Conservation (phyloP, 176 grass and related monocot genomes). For the Panicum miliaceum region DNA sequence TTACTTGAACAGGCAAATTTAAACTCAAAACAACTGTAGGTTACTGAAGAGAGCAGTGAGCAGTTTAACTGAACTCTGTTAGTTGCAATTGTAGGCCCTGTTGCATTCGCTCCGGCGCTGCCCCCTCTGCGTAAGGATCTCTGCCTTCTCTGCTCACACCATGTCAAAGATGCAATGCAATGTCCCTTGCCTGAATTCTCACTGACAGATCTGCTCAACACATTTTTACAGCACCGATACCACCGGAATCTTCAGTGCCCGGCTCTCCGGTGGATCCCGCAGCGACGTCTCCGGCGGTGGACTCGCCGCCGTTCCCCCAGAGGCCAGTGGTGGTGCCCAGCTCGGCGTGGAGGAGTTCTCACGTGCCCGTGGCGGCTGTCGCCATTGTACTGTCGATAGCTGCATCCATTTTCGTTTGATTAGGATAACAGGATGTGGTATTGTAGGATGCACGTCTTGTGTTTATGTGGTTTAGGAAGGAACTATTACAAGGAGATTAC, state of each 20-base stretch:
- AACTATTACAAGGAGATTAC: background rate
- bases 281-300: slow-evolving; percentile 30
- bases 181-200: background rate
- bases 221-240: slow-evolving; percentile 42
- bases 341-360: slow-evolving; percentile 41
- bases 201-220: background rate
- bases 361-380: background rate
- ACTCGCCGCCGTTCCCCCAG: slow-evolving; percentile 44
- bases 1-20: background rate
- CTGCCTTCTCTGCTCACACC: background rate
- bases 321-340: slow-evolving; percentile 65
- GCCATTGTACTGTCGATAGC: slow-evolving; percentile 10
- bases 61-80: background rate
- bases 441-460: background rate
- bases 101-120: slow-evolving; percentile 63
- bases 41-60: background rate
- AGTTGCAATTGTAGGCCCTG: slow-evolving; percentile 50
- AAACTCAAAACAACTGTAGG: background rate
- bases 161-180: background rate
- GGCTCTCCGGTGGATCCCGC: slow-evolving; percentile 8
- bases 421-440: background rate
- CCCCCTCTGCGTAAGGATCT: slow-evolving; percentile 74
- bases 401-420: slow-evolving; percentile 43
- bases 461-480: background rate
- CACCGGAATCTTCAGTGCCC: slow-evolving; percentile 39